Conservation (phyloP, 2,329 filamentous ascomycete genomes). For the Epichloe festucae region DNA sequence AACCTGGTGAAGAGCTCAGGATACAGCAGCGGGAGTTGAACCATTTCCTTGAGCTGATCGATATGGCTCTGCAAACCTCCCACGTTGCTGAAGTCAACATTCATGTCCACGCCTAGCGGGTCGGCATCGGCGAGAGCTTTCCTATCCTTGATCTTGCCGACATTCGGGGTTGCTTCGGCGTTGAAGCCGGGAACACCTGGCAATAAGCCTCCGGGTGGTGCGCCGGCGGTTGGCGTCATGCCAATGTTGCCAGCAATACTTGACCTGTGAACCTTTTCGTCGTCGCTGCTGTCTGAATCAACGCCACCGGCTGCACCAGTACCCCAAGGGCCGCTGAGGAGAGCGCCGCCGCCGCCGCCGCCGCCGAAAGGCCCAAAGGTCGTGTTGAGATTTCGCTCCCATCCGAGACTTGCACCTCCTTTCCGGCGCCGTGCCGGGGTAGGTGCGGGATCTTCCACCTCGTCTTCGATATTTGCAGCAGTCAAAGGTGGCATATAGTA, state of each 20-base stretch:
- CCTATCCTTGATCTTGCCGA: slow-evolving; percentile 87
- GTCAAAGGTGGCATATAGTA: slow-evolving; percentile 71
- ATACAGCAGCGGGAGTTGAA: slow-evolving; percentile 83
- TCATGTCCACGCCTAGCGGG: slow-evolving; percentile 83
- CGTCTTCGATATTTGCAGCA: slow-evolving; percentile 52
- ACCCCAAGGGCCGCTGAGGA: slow-evolving; percentile 64
- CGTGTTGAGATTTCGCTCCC: slow-evolving; percentile 75
- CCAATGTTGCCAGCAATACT: slow-evolving; percentile 45
- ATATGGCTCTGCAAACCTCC: slow-evolving; percentile 89
- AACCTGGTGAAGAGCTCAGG: slow-evolving; percentile 88
- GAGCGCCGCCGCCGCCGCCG: slow-evolving; percentile 56
- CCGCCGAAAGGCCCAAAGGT: slow-evolving; percentile 91
- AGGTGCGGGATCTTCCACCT: slow-evolving; percentile 53
- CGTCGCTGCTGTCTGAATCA: slow-evolving; percentile 94
- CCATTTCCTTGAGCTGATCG: slow-evolving; percentile 97
- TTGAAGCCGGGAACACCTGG: slow-evolving; percentile 26
- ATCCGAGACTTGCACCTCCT: slow-evolving; percentile 43
- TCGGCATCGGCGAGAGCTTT: slow-evolving; percentile 89
- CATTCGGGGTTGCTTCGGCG: slow-evolving; percentile 52
- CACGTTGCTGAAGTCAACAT: slow-evolving; percentile 86
- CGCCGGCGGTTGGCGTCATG: slow-evolving; percentile 43
- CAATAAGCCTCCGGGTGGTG: slow-evolving; percentile 29
- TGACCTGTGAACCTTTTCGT: slow-evolving; percentile 61
- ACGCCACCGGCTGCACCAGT: slow-evolving; percentile 62
- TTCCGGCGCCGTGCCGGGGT: slow-evolving; percentile 57